phyloP scores from a whole-genome alignment of 352 stramenopile genomes.

The Phytophthora sansomeana region DNA sequence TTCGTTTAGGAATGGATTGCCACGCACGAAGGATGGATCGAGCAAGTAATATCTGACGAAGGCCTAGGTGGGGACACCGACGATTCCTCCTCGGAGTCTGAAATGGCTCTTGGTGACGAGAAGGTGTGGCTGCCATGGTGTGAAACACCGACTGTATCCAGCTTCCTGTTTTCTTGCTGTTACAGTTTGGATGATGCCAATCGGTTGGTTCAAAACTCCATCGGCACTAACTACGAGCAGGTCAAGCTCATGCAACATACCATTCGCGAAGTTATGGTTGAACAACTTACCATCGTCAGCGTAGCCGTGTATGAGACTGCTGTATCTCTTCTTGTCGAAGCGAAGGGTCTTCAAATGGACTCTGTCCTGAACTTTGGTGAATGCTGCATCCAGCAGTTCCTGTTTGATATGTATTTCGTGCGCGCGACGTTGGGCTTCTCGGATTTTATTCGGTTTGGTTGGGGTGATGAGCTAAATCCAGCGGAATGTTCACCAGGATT shows the following conservation, averaged over 20 bases:
- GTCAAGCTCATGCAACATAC: conserved; percentile 67
- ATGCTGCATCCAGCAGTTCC: conserved; percentile 85
- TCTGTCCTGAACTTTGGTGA: conserved; percentile 84
- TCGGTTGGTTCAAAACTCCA: conserved; percentile 56
- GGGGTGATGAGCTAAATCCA: conserved; percentile 80
- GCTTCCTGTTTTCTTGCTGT: conserved; percentile 86
- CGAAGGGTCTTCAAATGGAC: conserved; percentile 55
- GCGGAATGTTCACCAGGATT: conserved; percentile 64
- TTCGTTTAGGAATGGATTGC: conserved; percentile 73
- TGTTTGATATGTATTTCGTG: conserved; percentile 93
- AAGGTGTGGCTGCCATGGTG: conserved; percentile 89
- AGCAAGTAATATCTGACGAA: conserved; percentile 71
- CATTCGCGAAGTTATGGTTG: conserved; percentile 74
- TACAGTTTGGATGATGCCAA: conserved; percentile 87
- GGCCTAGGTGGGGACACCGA: conserved; percentile 48
- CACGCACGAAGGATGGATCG: conserved; percentile 76
- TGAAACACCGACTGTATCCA: conserved; percentile 84
- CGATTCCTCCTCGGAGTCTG: conserved; percentile 50
- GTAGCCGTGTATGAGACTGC: conserved; percentile 76
- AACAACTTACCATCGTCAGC: conserved; percentile 82
- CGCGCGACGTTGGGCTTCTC: conserved; percentile 84
- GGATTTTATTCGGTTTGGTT: conserved; percentile 90
- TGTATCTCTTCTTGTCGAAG: conserved; percentile 63
- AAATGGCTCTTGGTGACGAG: conserved; percentile 58
- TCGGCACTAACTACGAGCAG: conserved; percentile 50